Conservation (phyloP, 1,284 basidiomycete species). For the Lignosus rhinocerotis region DNA sequence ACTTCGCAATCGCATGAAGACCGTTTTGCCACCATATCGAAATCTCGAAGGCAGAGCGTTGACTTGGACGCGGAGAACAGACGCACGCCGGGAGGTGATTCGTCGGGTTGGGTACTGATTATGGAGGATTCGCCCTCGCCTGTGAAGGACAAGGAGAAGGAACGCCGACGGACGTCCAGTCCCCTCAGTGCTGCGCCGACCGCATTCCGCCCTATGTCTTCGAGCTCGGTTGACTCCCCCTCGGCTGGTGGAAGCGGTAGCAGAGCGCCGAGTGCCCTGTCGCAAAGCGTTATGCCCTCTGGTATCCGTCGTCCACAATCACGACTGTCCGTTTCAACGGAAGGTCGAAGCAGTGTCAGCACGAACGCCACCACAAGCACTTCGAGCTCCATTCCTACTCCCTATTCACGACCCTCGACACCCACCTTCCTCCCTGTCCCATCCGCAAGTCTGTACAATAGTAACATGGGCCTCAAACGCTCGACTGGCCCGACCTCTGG, state of each 20-base stretch:
- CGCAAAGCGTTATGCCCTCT: constrained; percentile 43
- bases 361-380: constrained; percentile 48
- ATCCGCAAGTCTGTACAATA: constrained; percentile 47
- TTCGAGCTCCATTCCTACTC: constrained; percentile 57
- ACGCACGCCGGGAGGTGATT: constrained; percentile 46
- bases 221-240: constrained; percentile 39
- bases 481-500: constrained; percentile 50
- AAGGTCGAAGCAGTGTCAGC: constrained; percentile 48
- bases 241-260: constrained; percentile 35
- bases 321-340: constrained; percentile 54
- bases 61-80: constrained; percentile 35
- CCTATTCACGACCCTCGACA: constrained; percentile 70
- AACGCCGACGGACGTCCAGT: constrained; percentile 59
- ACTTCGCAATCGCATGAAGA: constrained; percentile 31
- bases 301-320: constrained; percentile 64
- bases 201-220: constrained; percentile 35
- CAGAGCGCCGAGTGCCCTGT: constrained; percentile 34
- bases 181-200: constrained; percentile 40
- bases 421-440: constrained; percentile 75
- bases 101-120: constrained; percentile 79
- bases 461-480: constrained; percentile 51
- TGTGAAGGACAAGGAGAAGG: constrained; percentile 54
- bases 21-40: constrained; percentile 19
- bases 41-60: constrained; percentile 32
- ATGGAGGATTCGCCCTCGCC: constrained; percentile 82